Evolutionary conservation across 805 yeast species (phyloP), one percentile per base, ranked within the genome.

Genomic region (Saccharomyces eubayanus): DNA sequence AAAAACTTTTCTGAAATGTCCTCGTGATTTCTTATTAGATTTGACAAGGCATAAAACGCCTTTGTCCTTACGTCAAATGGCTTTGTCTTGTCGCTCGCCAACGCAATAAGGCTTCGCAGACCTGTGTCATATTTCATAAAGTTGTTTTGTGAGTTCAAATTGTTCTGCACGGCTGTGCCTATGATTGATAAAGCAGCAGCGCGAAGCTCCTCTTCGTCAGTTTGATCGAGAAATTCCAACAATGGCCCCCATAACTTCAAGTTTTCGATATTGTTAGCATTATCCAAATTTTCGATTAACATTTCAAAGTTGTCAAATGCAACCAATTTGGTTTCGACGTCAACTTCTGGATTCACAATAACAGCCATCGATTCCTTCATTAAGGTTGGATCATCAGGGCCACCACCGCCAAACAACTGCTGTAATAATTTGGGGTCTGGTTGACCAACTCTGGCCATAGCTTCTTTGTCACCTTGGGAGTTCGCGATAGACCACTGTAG

Each of bases 141-240:
- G 51, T 80, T 87, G 53, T 77, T 74, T 70, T 90, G 98, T 3
- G 90, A 74, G 54, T 78, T 80, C 3, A 81, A 82, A 68, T 94
- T 94, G 68, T 94, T 94, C 70, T 94, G 99, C 3, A 87, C 95
- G 0, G 98, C 96, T 0, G 92, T 87, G 1, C 96, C 97, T 27
- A 91, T 78, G 45, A 87, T 80, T 40, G 94, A 83, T 55, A 87
- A 82, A 0, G 91, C 85, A 53, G 75, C 73, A 8, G 78, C 72
- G 54, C 83, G 75, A 31, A 92, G 68, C 16, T 74, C 75, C 1
- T 69, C 62, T 2, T 72, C 73, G 2, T 73, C 72, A 6, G 73
- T 71, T 31, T 72, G 72, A 30, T 73, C 72, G 50, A 90, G 72
- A 51, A 79, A 78, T 1, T 69, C 66, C n/a, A 89, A 73, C 46